Evolutionary conservation across 1,284 basidiomycete species (phyloP).

Genomic region (Neonothopanus nambi): DNA sequence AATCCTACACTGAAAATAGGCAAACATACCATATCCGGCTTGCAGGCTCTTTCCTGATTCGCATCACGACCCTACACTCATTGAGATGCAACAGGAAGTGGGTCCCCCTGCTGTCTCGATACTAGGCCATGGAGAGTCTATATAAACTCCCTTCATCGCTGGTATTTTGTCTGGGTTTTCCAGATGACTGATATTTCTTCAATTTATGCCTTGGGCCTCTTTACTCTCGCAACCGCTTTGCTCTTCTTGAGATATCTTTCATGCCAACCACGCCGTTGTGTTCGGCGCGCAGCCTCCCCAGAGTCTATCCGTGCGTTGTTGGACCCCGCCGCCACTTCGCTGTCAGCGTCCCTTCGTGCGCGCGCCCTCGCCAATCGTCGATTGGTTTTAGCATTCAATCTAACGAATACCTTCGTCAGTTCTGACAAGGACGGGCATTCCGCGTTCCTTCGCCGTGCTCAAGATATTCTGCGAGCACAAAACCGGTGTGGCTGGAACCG

Average conservation of each 20-base stretch:
- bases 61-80: too few relatives aligned
- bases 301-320: constrained; percentile 24
- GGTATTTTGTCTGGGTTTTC: too few relatives aligned
- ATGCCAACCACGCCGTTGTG: not conserved
- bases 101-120: too few relatives aligned
- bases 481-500: constrained; percentile 27
- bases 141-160: too few relatives aligned
- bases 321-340: too few relatives aligned
- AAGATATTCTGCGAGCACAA: constrained; percentile 19
- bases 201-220: not conserved
- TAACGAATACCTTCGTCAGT: constrained; percentile 44
- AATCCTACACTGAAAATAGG: too few relatives aligned
- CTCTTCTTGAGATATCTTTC: not conserved
- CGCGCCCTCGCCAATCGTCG: constrained; percentile 45
- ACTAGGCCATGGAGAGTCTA: too few relatives aligned
- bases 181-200: too few relatives aligned
- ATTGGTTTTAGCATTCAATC: constrained; percentile 40
- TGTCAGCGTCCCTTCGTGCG: constrained; percentile 16
- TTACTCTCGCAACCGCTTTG: not conserved
- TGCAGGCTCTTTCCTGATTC: too few relatives aligned
- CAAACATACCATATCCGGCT: too few relatives aligned
- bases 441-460: constrained; percentile 31
- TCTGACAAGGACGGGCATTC: constrained; percentile 29
- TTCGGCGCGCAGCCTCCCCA: not conserved
- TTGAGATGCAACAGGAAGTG: too few relatives aligned